These are phyloP conservation scores for Leccinum pseudoinsigne DNA, from an alignment of 1,284 basidiomycete genomes.

Conservation along the genomic window DNA sequence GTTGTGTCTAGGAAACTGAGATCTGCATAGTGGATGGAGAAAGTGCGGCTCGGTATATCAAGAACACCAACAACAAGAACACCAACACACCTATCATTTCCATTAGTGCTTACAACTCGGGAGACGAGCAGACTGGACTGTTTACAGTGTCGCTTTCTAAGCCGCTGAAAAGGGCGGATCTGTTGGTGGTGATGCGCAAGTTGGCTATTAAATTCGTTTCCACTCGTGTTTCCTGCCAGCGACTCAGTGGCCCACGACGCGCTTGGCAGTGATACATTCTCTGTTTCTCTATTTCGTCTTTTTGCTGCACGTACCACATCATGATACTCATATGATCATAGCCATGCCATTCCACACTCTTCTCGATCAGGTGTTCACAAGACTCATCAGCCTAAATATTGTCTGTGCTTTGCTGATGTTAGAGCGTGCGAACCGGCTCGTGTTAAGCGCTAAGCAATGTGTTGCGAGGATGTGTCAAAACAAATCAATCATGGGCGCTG, in stretches of 20 bases:
- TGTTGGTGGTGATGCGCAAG: constrained; percentile 77
- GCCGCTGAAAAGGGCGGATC: constrained; percentile 84
- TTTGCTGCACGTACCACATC: constrained; percentile 33
- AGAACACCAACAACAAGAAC: constrained; percentile 93
- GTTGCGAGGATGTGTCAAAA: background rate
- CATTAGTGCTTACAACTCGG: constrained; percentile 79
- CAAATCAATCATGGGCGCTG: constrained; percentile 26
- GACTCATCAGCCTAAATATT: constrained; percentile 38
- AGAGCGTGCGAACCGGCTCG: constrained; percentile 24
- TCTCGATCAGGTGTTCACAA: constrained; percentile 21
- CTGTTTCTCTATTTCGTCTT: constrained; percentile 35
- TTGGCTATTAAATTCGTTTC: constrained; percentile 56
- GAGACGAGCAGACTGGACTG: constrained; percentile 72
- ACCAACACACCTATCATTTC: constrained; percentile 90
- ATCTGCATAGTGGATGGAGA: constrained; percentile 77
- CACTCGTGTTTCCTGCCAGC: constrained; percentile 35
- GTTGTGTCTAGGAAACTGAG: constrained; percentile 2
- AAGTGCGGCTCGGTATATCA: constrained; percentile 90
- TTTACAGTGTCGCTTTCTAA: constrained; percentile 88
- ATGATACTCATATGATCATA: constrained; percentile 22
- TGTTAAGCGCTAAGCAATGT: background rate
- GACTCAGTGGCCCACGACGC: constrained; percentile 13
- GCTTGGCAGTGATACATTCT: constrained; percentile 15
- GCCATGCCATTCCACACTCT: constrained; percentile 29
- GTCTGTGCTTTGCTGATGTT: constrained; percentile 28